Evolutionary conservation across 2,329 filamentous ascomycete genomes (phyloP), one percentile per base, ranked within the genome.

Genomic region (Ceratocystis huliohia): DNA sequence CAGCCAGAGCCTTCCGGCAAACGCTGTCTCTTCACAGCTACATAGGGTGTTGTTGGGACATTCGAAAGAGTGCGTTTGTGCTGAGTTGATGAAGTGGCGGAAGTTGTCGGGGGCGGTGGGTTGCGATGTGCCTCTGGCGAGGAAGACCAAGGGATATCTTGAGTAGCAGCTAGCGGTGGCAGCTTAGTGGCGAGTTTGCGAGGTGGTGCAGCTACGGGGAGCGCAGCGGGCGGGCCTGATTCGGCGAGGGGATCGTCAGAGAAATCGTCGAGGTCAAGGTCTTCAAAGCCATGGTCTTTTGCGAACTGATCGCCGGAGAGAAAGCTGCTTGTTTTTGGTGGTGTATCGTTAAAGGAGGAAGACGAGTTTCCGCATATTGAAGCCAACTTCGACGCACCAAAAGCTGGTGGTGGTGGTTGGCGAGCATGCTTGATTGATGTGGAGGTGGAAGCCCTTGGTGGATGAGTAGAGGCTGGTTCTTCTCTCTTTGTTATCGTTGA

Each of bases 201-300:
- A 10, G 45, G 22, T 25, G 66, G 62, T n/a, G 41, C 62, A 13
- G 17, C 30, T 33, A 66, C 37, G 5, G 67, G 67, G 25, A 68
- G 57, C 2, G 66, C 53, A 17, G 61, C 53, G 8, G 64, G 61
- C 10, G 67, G 61, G 17, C 64, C 61, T 15, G 45, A 50, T 46
- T 68, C 67, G 1, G 63, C 59, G 17, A 68, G 61, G 25, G 67
- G 67, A 22, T 68, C 67, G 59, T 68, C 67, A 13, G 64, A 64
- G 48, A 68, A 68, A 20, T 68, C 67, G 25, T 68, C 67, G 20
- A 59, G 44, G 17, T 62, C 63, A 7, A 68, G 37, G 30, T 68
- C 67, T 17, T 66, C 67, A 28, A 68, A 68, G 64, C 67, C 67
- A 61, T 68, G 48, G 25, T 68, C 64, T 17, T 66, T 61, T 20